Evolutionary conservation across 805 yeast species (phyloP).

Genomic region (Cyberlindnera veronae): DNA sequence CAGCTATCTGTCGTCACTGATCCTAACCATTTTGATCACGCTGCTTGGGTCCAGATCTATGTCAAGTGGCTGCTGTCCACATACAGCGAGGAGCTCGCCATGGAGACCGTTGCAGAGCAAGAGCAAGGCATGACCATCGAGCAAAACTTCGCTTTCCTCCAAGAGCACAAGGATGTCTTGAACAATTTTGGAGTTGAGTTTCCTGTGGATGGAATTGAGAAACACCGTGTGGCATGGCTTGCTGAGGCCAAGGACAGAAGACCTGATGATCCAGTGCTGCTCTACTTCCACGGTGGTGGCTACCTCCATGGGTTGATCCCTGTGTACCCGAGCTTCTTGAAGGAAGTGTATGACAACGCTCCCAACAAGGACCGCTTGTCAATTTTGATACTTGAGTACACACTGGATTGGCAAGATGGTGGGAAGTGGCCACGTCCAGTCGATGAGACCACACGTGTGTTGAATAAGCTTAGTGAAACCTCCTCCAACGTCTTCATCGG

Average conservation of each 20-base stretch:
- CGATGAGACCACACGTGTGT: constrained; percentile 19
- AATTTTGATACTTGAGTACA: constrained; percentile 6
- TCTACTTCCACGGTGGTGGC: constrained; percentile 21
- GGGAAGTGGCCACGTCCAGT: constrained; percentile 26
- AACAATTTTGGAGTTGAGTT: constrained; percentile 5
- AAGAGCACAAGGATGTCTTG: constrained; percentile 1
- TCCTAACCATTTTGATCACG: constrained; percentile 3
- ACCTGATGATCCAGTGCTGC: constrained; percentile 16
- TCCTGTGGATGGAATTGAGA: constrained; percentile 8
- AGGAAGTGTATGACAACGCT: background rate
- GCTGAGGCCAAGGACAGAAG: constrained; percentile 28
- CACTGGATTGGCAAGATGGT: constrained; percentile 1
- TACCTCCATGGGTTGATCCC: constrained; percentile 14
- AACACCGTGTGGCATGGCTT: constrained; percentile 12
- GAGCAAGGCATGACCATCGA: constrained; percentile 6
- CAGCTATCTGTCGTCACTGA: constrained; percentile 1
- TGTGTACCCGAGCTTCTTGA: constrained; percentile 6
- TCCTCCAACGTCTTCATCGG: constrained; percentile 20
- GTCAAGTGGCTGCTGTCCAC: constrained; percentile 1
- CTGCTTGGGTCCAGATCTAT: constrained; percentile 1
- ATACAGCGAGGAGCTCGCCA: constrained; percentile 1
- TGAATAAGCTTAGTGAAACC: constrained; percentile 15
- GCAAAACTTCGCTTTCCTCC: constrained; percentile 1
- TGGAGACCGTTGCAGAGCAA: constrained; percentile 4
- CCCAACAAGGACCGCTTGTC: constrained; percentile 6